Evolutionary conservation across 2,329 filamentous ascomycete genomes (phyloP).

Genomic region (Pseudocercospora musae): DNA sequence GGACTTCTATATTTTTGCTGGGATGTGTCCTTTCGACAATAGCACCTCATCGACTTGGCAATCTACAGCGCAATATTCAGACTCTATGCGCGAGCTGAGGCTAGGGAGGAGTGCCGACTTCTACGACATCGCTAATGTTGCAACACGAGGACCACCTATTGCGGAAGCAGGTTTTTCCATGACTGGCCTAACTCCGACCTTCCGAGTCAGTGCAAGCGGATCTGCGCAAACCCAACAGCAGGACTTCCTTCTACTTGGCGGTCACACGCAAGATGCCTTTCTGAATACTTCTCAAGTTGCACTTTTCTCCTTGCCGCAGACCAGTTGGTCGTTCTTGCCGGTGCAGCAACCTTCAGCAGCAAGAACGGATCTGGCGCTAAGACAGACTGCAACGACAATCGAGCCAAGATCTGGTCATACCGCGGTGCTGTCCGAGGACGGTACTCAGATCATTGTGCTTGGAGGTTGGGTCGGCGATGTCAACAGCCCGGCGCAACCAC

Average conservation of each 20-base stretch:
- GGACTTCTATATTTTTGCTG: constrained; percentile 74
- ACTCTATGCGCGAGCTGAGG: constrained; percentile 68
- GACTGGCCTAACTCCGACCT: constrained; percentile 68
- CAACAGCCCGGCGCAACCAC: constrained; percentile 71
- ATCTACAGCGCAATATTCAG: constrained; percentile 71
- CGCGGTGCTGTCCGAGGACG: constrained; percentile 75
- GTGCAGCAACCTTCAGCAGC: constrained; percentile 50
- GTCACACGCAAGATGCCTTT: constrained; percentile 78
- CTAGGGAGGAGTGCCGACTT: constrained; percentile 39
- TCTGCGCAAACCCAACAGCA: constrained; percentile 63
- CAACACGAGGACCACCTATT: constrained; percentile 62
- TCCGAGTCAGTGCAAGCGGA: constrained; percentile 62
- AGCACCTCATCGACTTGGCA: constrained; percentile 58
- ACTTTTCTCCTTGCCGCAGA: constrained; percentile 79
- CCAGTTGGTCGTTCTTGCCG: constrained; percentile 77
- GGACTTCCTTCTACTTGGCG: constrained; percentile 77
- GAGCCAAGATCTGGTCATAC: constrained; percentile 89
- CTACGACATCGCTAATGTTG: constrained; percentile 48
- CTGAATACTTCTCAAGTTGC: constrained; percentile 93
- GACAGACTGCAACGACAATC: constrained; percentile 46
- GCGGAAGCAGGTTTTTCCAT: constrained; percentile 85
- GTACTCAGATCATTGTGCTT: constrained; percentile 70
- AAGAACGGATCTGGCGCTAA: constrained; percentile 56
- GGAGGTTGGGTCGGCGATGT: constrained; percentile 92
- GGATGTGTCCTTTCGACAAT: constrained; percentile 69